Conservation (phyloP, 306 rosid genomes). For the Pterocarpus macrocarpus region DNA sequence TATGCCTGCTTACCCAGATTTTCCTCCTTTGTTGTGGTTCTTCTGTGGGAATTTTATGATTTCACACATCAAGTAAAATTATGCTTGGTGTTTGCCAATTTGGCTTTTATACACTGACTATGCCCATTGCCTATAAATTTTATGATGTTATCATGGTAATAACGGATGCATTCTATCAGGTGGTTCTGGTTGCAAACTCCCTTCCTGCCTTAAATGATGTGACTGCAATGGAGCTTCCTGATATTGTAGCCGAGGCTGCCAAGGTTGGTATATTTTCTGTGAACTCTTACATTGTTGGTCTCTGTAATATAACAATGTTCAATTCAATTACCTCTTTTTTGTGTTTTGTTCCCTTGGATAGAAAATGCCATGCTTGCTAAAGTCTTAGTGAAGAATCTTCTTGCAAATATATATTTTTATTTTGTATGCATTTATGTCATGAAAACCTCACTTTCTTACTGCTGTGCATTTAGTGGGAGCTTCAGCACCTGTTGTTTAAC, state of each 20-base stretch:
- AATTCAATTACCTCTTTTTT: constrained; percentile 19
- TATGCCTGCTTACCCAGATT: constrained; percentile 7
- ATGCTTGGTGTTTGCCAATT: constrained; percentile 18
- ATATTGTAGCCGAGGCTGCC: constrained; percentile 96
- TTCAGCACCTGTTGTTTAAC: not conserved
- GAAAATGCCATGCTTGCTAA: constrained; percentile 12
- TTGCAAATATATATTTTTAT: not conserved
- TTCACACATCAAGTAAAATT: constrained; percentile 24
- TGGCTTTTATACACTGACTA: constrained; percentile 1
- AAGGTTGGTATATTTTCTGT: constrained; percentile 68
- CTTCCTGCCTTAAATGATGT: constrained; percentile 96
- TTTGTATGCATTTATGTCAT: constrained; percentile 29
- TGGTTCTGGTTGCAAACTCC: constrained; percentile 95
- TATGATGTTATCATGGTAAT: constrained; percentile 20
- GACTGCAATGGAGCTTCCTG: constrained; percentile 98
- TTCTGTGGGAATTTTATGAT: constrained; percentile 20
- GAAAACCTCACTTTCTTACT: not conserved
- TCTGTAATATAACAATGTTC: constrained; percentile 11
- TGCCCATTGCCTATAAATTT: constrained; percentile 26
- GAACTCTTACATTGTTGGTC: constrained; percentile 1
- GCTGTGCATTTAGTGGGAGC: constrained; percentile 1
- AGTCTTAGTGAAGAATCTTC: constrained; percentile 20
- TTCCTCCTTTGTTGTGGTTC: not conserved
- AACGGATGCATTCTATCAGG: constrained; percentile 59
- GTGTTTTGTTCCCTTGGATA: not conserved